phyloP scores from a whole-genome alignment of 768 basidiomycete genomes.

The Boletus barrowsii region DNA sequence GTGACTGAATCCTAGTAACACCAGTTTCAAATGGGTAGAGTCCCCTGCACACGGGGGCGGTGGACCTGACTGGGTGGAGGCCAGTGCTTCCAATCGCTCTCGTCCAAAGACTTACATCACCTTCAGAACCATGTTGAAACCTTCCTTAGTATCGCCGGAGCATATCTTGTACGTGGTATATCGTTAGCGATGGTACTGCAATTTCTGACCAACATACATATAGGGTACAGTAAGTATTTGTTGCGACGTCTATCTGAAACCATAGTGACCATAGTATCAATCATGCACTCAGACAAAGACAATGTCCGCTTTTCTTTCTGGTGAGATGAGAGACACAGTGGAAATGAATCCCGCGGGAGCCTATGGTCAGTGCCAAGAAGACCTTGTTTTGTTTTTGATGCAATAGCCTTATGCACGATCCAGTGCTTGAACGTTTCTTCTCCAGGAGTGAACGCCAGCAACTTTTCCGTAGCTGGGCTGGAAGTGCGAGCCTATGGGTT shows the following conservation, averaged over 20 bases:
- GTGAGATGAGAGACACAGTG: conserved; percentile 94
- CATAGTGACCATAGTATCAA: not conserved
- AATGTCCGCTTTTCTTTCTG: conserved; percentile 91
- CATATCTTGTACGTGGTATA: conserved; percentile 62
- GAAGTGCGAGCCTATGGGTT: conserved; percentile 91
- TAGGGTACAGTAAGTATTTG: conserved; percentile 67
- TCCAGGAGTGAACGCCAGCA: conserved; percentile 84
- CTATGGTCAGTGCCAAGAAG: conserved; percentile 47
- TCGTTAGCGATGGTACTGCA: not conserved
- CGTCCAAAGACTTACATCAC: not conserved
- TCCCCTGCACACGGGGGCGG: conserved; percentile 77
- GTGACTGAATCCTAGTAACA: conserved; percentile 4
- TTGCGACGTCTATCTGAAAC: not conserved
- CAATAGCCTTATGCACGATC: not conserved
- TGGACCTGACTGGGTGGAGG: conserved; percentile 90
- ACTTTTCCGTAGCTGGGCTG: conserved; percentile 93
- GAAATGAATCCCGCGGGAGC: conserved; percentile 79
- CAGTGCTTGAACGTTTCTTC: conserved; percentile 86
- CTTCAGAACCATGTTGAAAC: conserved; percentile 78
- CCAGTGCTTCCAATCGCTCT: conserved; percentile 22
- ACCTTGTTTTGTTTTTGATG: not conserved
- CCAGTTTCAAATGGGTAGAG: conserved; percentile 95
- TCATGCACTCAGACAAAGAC: conserved; percentile 73
- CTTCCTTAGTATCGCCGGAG: conserved; percentile 81
- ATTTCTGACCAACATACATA: not conserved